Conservation (phyloP, 108 stramenopile species). For the Chaetoceros tenuissimus region DNA sequence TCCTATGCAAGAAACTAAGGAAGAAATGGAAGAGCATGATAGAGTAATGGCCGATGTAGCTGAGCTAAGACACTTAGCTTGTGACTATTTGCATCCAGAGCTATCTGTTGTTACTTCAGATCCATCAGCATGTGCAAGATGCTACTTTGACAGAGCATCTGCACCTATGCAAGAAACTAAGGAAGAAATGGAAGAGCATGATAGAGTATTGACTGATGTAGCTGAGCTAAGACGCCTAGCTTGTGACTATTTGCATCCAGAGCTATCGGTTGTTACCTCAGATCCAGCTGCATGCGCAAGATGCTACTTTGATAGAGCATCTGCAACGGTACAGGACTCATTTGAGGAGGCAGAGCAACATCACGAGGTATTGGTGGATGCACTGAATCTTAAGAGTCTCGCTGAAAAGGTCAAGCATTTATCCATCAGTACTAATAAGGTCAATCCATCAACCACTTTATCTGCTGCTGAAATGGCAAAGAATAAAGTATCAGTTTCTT, state of each 20-base stretch:
- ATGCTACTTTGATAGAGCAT: slow-evolving; percentile 41
- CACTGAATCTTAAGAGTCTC: no score
- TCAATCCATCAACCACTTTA: no score
- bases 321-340: slow-evolving; percentile 22
- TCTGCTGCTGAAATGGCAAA: no score
- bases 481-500: no score
- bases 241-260: slow-evolving; percentile 30
- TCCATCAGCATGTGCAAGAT: slow-evolving; percentile 29
- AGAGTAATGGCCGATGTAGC: slow-evolving; percentile 38
- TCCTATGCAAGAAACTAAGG: slow-evolving; percentile 9
- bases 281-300: slow-evolving; percentile 20
- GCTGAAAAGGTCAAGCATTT: no score
- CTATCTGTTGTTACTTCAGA: slow-evolving; percentile 25
- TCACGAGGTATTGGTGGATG: slow-evolving; percentile 24
- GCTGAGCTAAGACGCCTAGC: slow-evolving; percentile 31
- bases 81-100: slow-evolving; percentile 55
- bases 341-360: slow-evolving; percentile 18
- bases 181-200: slow-evolving; percentile 19
- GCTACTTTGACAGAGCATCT: slow-evolving; percentile 57
- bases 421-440: no score
- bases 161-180: slow-evolving; percentile 31
- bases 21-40: slow-evolving; percentile 30
- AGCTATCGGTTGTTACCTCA: slow-evolving; percentile 13
- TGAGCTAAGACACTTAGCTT: slow-evolving; percentile 46
- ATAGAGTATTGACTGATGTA: slow-evolving; percentile 9